Base-by-base conservation (phyloP, 768 basidiomycete genomes). In the Inosperma sp. region DNA sequence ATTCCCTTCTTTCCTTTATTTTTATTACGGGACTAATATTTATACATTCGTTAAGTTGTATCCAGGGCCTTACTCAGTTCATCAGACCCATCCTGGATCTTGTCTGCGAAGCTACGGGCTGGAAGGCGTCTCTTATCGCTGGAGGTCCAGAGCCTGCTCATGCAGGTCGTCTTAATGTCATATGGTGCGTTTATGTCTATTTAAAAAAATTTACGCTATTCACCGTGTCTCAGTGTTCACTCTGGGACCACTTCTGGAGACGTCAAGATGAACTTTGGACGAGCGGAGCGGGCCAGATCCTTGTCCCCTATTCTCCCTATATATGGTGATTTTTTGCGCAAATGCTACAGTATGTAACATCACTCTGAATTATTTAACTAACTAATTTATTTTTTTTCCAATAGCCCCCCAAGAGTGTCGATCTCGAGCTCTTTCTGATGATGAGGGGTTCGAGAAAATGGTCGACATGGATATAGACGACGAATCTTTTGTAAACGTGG, bases 211-310 rank as follows among this genome's bases (percentile, higher is more conserved):
- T 31, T 43, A 12, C n/a, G n/a, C n/a, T n/a, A n/a, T n/a, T n/a
- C n/a, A n/a, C n/a, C n/a, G n/a, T n/a, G n/a, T n/a, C n/a, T n/a
- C 37, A 61, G 59, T 26, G 27, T 58, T 22, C 57, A 61, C 36
- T 56, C 59, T 17, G 57, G 59, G 2, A 47, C 35, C 0, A 56
- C 51, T 3, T 23, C 19, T 3, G 59, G 59, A 4, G 46, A 50
- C 12, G 48, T 58, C 12, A 52, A 54, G 30, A 55, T 58, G 55
- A 61, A 53, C 16, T 59, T 61, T 41, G 57, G 59, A 2, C 30
- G 34, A 1, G 35, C 41, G 0, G 51, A 58, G 25, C 47, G 47
- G 1, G 5, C 13, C 6, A n/a, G 16, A 2, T 61, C 48, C 43
- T 51, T 51, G 46, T 50, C 36, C 4, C 35, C 35, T 19, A 39